Evolutionary conservation across 805 yeast genomes (phyloP).

Genomic region (Lachancea quebecensis): DNA sequence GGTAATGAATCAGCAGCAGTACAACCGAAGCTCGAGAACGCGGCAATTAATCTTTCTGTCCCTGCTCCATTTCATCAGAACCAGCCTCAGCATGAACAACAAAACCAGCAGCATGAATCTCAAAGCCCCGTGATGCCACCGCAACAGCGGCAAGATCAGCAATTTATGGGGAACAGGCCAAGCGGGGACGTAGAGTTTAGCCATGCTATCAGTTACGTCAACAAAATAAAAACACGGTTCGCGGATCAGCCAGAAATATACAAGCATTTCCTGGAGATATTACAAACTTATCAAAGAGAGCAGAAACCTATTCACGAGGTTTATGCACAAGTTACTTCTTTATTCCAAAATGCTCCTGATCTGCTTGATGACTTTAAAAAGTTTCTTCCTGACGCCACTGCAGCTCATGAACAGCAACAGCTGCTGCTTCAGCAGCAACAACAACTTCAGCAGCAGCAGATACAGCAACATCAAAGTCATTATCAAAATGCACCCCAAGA

Average conservation of each 20-base stretch:
- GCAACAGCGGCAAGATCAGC: slow-evolving; percentile 13
- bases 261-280: slow-evolving; percentile 86
- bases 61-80: not conserved
- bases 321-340: slow-evolving; percentile 81
- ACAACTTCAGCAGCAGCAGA: slow-evolving; percentile 11
- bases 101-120: not conserved
- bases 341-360: slow-evolving; percentile 92
- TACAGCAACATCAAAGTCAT: slow-evolving; percentile 4
- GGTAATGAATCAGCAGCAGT: not conserved
- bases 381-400: slow-evolving; percentile 71
- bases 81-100: not conserved
- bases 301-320: slow-evolving; percentile 94
- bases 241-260: slow-evolving; percentile 93
- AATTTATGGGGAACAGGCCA: slow-evolving; percentile 12
- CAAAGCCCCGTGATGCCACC: slow-evolving; percentile 9
- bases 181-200: slow-evolving; percentile 84
- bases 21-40: not conserved
- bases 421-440: slow-evolving; percentile 17
- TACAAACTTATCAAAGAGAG: slow-evolving; percentile 95
- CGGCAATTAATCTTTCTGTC: not conserved
- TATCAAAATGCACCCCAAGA: not conserved
- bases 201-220: slow-evolving; percentile 94
- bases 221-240: slow-evolving; percentile 90
- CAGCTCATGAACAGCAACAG: slow-evolving; percentile 25
- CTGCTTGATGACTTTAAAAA: slow-evolving; percentile 90